Percentiles rank a stretch among this genome's conserved stretches.
Evolutionary conservation across 441 rosid genomes (phyloP).

Genomic region (Hypseocharis bilobata): DNA sequence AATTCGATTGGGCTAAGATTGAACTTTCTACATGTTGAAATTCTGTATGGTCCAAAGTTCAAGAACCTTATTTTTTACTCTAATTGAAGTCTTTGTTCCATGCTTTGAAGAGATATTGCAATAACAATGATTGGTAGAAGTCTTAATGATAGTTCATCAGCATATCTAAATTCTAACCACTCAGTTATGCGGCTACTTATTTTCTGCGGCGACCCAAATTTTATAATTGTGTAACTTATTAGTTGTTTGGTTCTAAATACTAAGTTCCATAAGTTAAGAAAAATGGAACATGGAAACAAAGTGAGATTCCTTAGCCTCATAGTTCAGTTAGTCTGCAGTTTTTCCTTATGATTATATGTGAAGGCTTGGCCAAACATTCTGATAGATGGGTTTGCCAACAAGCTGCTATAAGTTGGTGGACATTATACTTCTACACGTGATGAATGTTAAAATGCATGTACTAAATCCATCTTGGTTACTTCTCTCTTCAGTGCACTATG

Average conservation of each 20-base stretch:
- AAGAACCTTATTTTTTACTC: neutral
- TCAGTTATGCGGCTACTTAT: neutral
- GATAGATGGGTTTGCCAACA: neutral
- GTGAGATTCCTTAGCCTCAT: neutral
- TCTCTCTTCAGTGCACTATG: slow-evolving; percentile 58
- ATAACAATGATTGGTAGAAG: neutral
- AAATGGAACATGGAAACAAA: neutral
- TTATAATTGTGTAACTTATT: neutral
- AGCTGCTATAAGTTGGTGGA: neutral
- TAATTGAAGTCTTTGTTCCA: neutral
- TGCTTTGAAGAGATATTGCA: neutral
- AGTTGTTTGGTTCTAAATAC: neutral
- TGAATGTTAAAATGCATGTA: slow-evolving; percentile 14
- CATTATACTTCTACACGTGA: neutral
- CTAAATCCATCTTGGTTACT: slow-evolving; percentile 17
- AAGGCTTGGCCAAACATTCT: neutral
- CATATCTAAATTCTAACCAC: neutral
- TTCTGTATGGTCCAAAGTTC: neutral
- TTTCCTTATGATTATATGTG: neutral
- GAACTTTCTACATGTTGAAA: neutral
- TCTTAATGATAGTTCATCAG: neutral
- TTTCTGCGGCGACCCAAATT: neutral
- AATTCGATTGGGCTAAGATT: neutral
- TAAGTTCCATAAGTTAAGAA: neutral
- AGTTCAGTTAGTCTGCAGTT: neutral